phyloP scores from a whole-genome alignment of 805 yeast species.

The Wickerhamomyces alni region DNA sequence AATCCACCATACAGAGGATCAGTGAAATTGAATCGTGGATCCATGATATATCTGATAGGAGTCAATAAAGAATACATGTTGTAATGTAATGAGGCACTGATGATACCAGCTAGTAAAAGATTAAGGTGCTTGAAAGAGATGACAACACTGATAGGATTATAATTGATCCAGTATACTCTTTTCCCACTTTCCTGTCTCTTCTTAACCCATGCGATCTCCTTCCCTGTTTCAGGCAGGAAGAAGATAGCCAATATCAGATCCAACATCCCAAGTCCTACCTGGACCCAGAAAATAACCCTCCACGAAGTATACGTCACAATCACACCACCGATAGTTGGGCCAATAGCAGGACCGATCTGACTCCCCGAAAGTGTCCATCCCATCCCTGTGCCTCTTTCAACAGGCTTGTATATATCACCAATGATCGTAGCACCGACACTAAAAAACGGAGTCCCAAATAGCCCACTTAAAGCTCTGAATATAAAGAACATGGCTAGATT shows the following conservation, averaged over 20 bases:
- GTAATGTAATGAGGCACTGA: constrained; percentile 36
- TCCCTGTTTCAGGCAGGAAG: constrained; percentile 42
- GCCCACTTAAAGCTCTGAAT: constrained; percentile 43
- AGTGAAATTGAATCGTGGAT: constrained; percentile 45
- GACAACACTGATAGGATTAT: constrained; percentile 42
- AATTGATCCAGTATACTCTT: constrained; percentile 35
- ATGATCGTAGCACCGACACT: constrained; percentile 46
- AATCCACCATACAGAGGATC: constrained; percentile 45
- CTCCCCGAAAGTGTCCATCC: constrained; percentile 43
- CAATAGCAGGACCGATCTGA: constrained; percentile 48
- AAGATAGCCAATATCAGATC: constrained; percentile 30
- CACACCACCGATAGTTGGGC: constrained; percentile 48
- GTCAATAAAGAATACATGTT: constrained; percentile 48
- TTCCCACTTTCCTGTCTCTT: constrained; percentile 24
- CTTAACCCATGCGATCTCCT: constrained; percentile 25
- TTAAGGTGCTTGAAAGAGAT: constrained; percentile 36
- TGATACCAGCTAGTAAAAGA: constrained; percentile 36
- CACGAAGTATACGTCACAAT: constrained; percentile 44
- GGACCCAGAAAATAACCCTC: constrained; percentile 48
- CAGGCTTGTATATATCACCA: constrained; percentile 45
- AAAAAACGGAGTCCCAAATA: constrained; percentile 52
- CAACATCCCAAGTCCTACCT: constrained; percentile 37
- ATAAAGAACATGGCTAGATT: constrained; percentile 50
- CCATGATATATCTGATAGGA: constrained; percentile 49
- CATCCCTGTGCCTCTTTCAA: constrained; percentile 46